Percentiles rank a stretch among this genome's conserved stretches.
Evolutionary conservation across 2,329 filamentous ascomycete species (phyloP).

Genomic region (Pseudogymnoascus sp.): DNA sequence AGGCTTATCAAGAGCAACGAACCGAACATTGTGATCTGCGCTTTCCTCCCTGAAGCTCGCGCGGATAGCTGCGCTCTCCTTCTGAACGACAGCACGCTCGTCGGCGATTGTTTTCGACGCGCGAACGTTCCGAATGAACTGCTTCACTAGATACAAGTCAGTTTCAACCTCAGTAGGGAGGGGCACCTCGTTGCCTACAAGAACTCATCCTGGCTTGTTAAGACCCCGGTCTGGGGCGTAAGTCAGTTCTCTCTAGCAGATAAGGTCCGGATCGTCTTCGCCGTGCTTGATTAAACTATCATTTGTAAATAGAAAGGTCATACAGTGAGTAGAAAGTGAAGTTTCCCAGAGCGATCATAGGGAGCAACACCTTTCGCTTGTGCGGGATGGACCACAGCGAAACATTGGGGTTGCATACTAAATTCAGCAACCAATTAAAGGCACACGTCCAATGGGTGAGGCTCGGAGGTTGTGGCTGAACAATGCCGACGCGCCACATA

Average conservation of each 20-base stretch:
- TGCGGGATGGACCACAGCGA: background rate
- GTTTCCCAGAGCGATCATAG: background rate
- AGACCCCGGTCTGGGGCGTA: slow-evolving; percentile 8
- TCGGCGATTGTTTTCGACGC: slow-evolving; percentile 98
- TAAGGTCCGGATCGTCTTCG: slow-evolving; percentile 3
- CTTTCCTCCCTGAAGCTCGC: slow-evolving; percentile 97
- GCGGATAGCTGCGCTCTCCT: slow-evolving; percentile 95
- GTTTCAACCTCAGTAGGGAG: slow-evolving; percentile 15
- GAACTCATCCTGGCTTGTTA: slow-evolving; percentile 28
- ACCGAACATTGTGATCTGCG: slow-evolving; percentile 84
- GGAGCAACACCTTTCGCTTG: slow-evolving; percentile 9
- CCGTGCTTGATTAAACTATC: slow-evolving; percentile 4
- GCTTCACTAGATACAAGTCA: slow-evolving; percentile 63
- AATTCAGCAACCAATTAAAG: background rate
- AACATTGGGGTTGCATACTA: slow-evolving; percentile 12
- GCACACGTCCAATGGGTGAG: background rate
- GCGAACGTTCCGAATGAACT: slow-evolving; percentile 98
- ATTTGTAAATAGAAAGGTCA: slow-evolving; percentile 7
- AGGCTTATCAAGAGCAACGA: slow-evolving; percentile 29
- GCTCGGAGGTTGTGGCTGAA: slow-evolving; percentile 5
- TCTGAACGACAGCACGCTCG: slow-evolving; percentile 95
- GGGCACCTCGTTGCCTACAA: slow-evolving; percentile 21
- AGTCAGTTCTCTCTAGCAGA: slow-evolving; percentile 10
- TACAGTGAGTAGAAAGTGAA: background rate
- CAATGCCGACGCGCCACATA: slow-evolving; percentile 4